Evolutionary conservation across 208 protist genomes (phyloP).

Genomic region (Borovskyia barvae): DNA sequence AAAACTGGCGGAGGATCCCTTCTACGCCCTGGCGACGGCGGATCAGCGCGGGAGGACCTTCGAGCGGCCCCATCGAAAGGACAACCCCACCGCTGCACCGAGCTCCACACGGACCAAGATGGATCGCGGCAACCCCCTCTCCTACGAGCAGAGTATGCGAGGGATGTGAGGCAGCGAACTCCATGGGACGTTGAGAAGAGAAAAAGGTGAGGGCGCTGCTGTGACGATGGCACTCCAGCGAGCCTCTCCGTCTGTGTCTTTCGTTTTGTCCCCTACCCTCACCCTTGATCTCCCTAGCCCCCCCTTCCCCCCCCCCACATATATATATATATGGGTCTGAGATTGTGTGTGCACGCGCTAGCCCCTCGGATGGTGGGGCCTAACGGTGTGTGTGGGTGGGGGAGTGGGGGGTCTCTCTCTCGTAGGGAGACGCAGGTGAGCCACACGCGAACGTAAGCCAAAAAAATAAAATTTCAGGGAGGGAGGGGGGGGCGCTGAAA

Average conservation of each 20-base stretch:
- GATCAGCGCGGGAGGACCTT: slow-evolving; percentile 44
- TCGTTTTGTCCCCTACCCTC: background rate
- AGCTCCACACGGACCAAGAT: slow-evolving; percentile 30
- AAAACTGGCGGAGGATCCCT: slow-evolving; percentile 5
- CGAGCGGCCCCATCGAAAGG: slow-evolving; percentile 58
- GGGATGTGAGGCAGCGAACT: slow-evolving; percentile 60
- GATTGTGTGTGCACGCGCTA: too few species aligned
- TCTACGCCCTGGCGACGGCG: slow-evolving; percentile 16
- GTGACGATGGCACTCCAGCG: too few species aligned
- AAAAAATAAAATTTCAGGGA: too few species aligned
- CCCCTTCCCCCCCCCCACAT: too few species aligned
- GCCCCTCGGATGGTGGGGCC: too few species aligned
- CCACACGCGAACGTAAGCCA: too few species aligned
- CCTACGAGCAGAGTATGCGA: slow-evolving; percentile 38
- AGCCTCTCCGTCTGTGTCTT: background rate
- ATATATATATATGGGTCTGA: too few species aligned
- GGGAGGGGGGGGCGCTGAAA: too few species aligned
- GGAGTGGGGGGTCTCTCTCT: too few species aligned
- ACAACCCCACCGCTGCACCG: slow-evolving; percentile 66
- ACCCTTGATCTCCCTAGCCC: too few species aligned
- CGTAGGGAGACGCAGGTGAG: too few species aligned
- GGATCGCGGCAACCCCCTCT: slow-evolving; percentile 34
- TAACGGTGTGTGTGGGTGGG: too few species aligned
- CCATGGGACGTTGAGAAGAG: background rate
- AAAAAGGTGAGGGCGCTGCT: background rate